Conservation (phyloP, 2,329 filamentous ascomycete species). For the Xylaria sp. region DNA sequence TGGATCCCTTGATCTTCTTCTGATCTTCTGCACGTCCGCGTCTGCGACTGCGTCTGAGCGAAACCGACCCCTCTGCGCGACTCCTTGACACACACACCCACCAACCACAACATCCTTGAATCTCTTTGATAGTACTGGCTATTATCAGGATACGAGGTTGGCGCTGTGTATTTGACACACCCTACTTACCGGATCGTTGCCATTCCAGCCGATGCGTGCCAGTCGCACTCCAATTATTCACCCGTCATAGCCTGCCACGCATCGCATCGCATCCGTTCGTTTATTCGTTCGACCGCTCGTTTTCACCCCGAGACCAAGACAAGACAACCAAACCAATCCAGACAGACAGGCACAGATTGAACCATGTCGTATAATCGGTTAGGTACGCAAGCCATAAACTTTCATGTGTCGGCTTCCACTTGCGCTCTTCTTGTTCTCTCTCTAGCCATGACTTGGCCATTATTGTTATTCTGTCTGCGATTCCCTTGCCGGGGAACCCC, state of each 20-base stretch:
- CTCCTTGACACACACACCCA: slow-evolving; percentile 36
- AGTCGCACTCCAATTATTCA: slow-evolving; percentile 30
- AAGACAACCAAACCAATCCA: slow-evolving; percentile 23
- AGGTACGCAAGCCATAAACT: slow-evolving; percentile 63
- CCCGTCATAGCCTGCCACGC: slow-evolving; percentile 32
- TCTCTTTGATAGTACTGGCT: slow-evolving; percentile 25
- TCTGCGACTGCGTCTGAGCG: slow-evolving; percentile 1
- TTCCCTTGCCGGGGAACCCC: slow-evolving; percentile 4
- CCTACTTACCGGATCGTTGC: slow-evolving; percentile 7
- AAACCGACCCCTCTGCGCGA: slow-evolving; percentile 24
- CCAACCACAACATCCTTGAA: slow-evolving; percentile 2
- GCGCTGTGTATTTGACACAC: slow-evolving; percentile 21
- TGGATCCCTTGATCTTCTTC: slow-evolving; percentile 21
- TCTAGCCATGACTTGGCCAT: background rate
- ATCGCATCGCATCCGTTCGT: slow-evolving; percentile 29
- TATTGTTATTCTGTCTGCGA: background rate
- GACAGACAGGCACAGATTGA: slow-evolving; percentile 34
- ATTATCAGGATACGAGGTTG: slow-evolving; percentile 26
- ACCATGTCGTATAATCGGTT: slow-evolving; percentile 79
- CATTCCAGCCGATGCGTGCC: slow-evolving; percentile 36
- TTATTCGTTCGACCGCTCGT: slow-evolving; percentile 17
- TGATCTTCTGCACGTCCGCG: slow-evolving; percentile 16
- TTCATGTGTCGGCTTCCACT: slow-evolving; percentile 32
- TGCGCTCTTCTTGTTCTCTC: slow-evolving; percentile 31
- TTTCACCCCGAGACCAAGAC: slow-evolving; percentile 33